Conservation (phyloP, 306 rosid genomes). For the Erythrophleum fordii region DNA sequence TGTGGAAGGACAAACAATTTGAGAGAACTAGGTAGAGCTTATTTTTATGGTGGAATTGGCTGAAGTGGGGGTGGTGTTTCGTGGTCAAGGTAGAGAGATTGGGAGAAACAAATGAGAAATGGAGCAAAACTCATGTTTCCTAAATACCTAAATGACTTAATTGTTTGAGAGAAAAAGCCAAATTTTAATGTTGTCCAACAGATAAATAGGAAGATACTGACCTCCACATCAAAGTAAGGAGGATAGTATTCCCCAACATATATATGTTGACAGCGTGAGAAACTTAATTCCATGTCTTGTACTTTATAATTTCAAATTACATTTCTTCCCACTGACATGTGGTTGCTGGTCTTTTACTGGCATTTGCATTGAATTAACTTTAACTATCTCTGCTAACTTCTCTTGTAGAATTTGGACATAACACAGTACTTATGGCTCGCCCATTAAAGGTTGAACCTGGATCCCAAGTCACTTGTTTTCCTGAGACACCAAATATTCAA, state of each 20-base stretch:
- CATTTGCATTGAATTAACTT: constrained; percentile 15
- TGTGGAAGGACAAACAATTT: background rate
- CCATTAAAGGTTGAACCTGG: constrained; percentile 50
- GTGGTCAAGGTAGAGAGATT: background rate
- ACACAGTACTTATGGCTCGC: constrained; percentile 41
- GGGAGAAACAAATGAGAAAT: background rate
- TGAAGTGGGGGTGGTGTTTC: background rate
- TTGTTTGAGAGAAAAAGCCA: background rate
- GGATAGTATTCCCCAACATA: background rate
- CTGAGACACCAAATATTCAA: constrained; percentile 35
- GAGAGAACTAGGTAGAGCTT: background rate
- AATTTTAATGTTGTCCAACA: background rate
- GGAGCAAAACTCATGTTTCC: background rate
- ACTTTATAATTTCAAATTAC: constrained; percentile 20
- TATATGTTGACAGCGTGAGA: background rate
- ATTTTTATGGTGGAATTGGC: background rate
- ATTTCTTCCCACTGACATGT: constrained; percentile 31
- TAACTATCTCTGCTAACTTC: constrained; percentile 4
- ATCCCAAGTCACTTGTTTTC: constrained; percentile 34
- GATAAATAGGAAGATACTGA: constrained; percentile 14
- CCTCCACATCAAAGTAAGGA: background rate
- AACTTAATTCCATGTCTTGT: constrained; percentile 4
- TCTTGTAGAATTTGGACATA: constrained; percentile 47
- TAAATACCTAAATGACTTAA: background rate
- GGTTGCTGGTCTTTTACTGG: constrained; percentile 11